Percentiles rank a stretch among this genome's conserved stretches.
phyloP scores from a whole-genome alignment of 306 rosid species.

The Quercus gilva region DNA sequence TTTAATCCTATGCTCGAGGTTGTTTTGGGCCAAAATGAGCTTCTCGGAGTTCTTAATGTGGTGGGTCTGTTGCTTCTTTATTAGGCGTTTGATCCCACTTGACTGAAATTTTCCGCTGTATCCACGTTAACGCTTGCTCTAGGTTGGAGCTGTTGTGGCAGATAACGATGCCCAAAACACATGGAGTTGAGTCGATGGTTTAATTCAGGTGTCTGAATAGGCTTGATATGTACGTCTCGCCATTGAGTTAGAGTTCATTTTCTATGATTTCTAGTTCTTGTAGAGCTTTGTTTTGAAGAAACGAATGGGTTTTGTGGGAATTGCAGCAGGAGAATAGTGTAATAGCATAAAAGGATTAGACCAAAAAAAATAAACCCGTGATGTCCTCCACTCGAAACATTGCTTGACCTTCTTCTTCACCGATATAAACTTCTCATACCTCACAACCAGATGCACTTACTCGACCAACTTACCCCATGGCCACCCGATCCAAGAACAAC shows the following conservation, averaged over 20 bases:
- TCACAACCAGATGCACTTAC: too few species aligned
- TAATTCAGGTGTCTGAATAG: slow-evolving; percentile 32
- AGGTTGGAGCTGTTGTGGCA: slow-evolving; percentile 47
- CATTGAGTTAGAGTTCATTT: slow-evolving; percentile 49
- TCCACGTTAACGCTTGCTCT: slow-evolving; percentile 47
- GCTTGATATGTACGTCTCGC: slow-evolving; percentile 33
- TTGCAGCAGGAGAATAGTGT: too few species aligned
- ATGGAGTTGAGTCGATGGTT: slow-evolving; percentile 17
- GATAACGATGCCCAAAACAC: slow-evolving; percentile 1
- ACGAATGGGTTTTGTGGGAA: too few species aligned
- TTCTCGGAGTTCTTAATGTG: slow-evolving; percentile 91
- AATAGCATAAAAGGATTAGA: too few species aligned
- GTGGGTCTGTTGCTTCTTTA: slow-evolving; percentile 52
- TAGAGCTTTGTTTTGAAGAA: too few species aligned
- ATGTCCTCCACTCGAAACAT: too few species aligned
- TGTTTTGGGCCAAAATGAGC: slow-evolving; percentile 66
- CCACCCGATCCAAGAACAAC: too few species aligned
- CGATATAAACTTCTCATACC: too few species aligned
- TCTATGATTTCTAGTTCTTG: neutral
- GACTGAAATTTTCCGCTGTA: slow-evolving; percentile 80
- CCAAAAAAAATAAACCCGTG: too few species aligned
- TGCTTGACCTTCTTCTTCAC: too few species aligned
- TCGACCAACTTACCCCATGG: too few species aligned
- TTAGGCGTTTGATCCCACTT: slow-evolving; percentile 82
- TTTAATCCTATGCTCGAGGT: slow-evolving; percentile 49